Evolutionary conservation across 257 asterid genomes (phyloP).

Genomic region (Jacaranda mimosifolia): DNA sequence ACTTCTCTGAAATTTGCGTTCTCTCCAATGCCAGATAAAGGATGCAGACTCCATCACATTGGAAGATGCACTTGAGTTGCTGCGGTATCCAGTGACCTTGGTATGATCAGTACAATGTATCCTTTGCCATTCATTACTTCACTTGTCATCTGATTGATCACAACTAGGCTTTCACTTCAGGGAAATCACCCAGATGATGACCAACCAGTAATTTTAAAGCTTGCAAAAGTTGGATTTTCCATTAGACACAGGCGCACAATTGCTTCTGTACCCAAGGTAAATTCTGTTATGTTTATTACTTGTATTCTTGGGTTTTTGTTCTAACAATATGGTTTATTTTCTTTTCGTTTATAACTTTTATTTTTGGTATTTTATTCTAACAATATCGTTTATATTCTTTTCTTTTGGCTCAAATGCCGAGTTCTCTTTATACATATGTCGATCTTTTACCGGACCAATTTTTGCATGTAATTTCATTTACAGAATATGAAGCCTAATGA

Average conservation of each 20-base stretch:
- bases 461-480: not conserved
- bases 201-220: constrained; percentile 66
- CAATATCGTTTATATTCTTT: not conserved
- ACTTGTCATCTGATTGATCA: constrained; percentile 27
- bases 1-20: constrained; percentile 28
- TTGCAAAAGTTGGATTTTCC: constrained; percentile 67
- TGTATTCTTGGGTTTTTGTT: not conserved
- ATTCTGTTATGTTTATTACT: constrained; percentile 18
- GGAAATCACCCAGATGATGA: constrained; percentile 86
- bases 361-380: not conserved
- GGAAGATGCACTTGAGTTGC: constrained; percentile 80
- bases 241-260: constrained; percentile 68
- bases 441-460: constrained; percentile 6
- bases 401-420: no score
- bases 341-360: not conserved
- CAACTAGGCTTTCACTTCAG: constrained; percentile 47
- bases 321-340: not conserved
- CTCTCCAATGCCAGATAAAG: constrained; percentile 56
- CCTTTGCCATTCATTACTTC: constrained; percentile 24
- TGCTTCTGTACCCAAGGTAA: constrained; percentile 86
- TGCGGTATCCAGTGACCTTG: constrained; percentile 86
- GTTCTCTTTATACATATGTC: not conserved
- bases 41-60: constrained; percentile 70
- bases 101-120: constrained; percentile 41
- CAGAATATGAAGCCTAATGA: constrained; percentile 71